Percentiles rank a stretch among this genome's conserved stretches.
Conservation (phyloP, 176 grass and related monocot species). For the Eragrostis nindensis region DNA sequence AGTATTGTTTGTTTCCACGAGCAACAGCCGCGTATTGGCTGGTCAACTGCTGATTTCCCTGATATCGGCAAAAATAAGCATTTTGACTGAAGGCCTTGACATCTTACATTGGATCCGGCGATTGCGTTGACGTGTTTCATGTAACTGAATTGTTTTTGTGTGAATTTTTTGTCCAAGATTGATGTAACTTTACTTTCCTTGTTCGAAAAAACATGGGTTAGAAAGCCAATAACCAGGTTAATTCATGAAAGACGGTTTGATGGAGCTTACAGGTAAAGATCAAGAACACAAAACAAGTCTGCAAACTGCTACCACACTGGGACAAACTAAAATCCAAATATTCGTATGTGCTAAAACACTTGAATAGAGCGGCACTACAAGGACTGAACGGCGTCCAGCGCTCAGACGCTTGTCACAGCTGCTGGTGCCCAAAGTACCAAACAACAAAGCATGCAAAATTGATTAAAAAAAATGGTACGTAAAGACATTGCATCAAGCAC, state of each 20-base stretch:
- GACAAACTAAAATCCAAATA: neutral
- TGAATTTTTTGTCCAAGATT: neutral
- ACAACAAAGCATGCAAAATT: too few species aligned
- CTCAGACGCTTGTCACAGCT: neutral
- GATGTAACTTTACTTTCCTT: neutral
- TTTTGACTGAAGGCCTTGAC: constrained; percentile 4
- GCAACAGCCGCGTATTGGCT: neutral
- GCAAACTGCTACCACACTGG: neutral
- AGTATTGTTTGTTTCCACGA: neutral
- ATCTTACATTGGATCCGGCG: neutral
- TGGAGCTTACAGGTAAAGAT: too few species aligned
- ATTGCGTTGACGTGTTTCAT: neutral
- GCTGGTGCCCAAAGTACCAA: too few species aligned
- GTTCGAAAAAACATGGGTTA: neutral
- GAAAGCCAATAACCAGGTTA: neutral
- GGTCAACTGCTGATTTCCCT: neutral
- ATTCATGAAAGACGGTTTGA: too few species aligned
- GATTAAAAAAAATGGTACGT: too few species aligned
- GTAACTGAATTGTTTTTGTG: neutral
- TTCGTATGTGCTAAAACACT: neutral
- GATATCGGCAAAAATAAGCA: constrained; percentile 6
- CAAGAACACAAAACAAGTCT: neutral
- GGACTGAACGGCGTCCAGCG: neutral
- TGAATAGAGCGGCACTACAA: neutral
- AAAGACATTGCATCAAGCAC: neutral